phyloP scores from a whole-genome alignment of 2,329 filamentous ascomycete genomes.

The Epichloe scottii region DNA sequence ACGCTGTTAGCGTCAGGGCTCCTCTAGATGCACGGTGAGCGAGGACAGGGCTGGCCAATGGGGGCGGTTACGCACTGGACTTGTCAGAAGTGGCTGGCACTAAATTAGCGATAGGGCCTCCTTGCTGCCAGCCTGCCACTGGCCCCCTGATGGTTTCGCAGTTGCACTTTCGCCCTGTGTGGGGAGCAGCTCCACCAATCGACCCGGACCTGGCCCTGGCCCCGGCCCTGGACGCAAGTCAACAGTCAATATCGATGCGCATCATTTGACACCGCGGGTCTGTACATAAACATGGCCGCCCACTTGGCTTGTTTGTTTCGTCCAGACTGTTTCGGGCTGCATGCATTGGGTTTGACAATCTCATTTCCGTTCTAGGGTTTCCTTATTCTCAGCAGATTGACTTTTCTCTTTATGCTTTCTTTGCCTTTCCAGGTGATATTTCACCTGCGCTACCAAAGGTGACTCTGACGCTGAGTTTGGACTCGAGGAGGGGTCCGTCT shows the following conservation, averaged over 20 bases:
- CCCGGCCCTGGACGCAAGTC: neutral
- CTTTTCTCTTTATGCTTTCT: neutral
- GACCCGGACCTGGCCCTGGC: no score
- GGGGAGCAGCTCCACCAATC: no score
- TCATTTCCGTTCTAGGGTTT: neutral
- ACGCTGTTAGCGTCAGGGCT: neutral
- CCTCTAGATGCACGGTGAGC: neutral
- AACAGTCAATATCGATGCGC: neutral
- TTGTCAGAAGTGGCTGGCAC: neutral
- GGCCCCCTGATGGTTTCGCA: neutral
- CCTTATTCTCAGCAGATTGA: neutral
- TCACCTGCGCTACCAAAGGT: neutral
- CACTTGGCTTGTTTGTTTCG: conserved; percentile 3
- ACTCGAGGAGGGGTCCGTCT: neutral
- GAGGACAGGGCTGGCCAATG: neutral
- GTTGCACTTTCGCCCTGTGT: neutral
- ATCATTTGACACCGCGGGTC: neutral
- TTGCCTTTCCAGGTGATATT: neutral
- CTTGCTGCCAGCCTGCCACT: no score
- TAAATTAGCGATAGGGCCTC: no score
- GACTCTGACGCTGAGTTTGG: neutral
- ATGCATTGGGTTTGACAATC: neutral
- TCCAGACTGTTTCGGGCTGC: neutral
- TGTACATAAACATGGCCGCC: conserved; percentile 1
- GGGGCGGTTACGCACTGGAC: neutral